These are phyloP conservation scores for Cinnamomum micranthum DNA, from an alignment of 164 flowering plant species.

Conservation along the genomic window DNA sequence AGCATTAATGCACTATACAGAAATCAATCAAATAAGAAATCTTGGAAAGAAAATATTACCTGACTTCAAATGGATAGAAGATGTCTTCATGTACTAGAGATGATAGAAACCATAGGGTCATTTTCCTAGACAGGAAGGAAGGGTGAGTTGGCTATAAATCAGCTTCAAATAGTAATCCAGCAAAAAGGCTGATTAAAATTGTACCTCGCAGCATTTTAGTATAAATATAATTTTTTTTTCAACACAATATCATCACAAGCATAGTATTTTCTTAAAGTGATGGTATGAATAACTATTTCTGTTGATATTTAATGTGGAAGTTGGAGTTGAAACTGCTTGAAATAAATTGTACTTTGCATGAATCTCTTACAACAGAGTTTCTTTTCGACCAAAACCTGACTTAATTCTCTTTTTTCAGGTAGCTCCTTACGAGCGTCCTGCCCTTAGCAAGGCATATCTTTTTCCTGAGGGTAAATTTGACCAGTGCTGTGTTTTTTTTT, in stretches of 20 bases:
- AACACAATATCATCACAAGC: background rate
- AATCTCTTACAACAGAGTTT: background rate
- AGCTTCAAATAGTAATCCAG: background rate
- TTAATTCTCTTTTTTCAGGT: conserved; percentile 42
- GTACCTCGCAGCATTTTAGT: too few relatives aligned
- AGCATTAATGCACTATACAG: too few relatives aligned
- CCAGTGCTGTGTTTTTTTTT: background rate
- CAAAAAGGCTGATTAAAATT: too few relatives aligned
- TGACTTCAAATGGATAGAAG: too few relatives aligned
- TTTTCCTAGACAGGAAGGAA: background rate
- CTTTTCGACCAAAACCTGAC: background rate
- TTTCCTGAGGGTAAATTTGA: conserved; percentile 74
- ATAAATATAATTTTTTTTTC: background rate
- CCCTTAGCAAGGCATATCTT: conserved; percentile 95
- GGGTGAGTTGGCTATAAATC: background rate
- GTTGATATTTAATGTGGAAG: background rate
- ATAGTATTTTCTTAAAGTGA: background rate
- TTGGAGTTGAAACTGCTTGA: background rate
- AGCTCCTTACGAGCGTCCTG: conserved; percentile 99
- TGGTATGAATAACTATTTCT: background rate
- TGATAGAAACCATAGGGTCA: background rate
- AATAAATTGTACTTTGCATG: background rate
- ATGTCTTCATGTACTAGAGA: too few relatives aligned
- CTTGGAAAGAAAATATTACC: too few relatives aligned
- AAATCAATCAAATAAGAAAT: too few relatives aligned